phyloP scores from a whole-genome alignment of 2,329 filamentous ascomycete genomes.

The Aspergillus intermedius region DNA sequence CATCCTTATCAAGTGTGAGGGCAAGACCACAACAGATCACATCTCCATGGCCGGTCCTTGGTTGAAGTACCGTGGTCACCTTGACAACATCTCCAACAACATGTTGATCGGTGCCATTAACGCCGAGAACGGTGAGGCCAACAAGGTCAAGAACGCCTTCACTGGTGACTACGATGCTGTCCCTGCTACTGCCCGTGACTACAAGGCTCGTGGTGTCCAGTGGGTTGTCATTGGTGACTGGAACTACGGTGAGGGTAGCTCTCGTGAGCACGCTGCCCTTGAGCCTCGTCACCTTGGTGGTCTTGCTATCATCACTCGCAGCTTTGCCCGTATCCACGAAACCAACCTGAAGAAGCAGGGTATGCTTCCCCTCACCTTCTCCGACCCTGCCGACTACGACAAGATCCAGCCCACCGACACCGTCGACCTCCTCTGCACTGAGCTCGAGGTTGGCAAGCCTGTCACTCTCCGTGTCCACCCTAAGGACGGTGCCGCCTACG shows the following conservation, averaged over 20 bases:
- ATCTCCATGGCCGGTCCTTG: constrained; percentile 96
- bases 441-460: constrained; percentile 88
- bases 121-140: constrained; percentile 90
- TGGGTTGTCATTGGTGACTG: constrained; percentile 99
- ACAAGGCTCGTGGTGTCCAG: constrained; percentile 92
- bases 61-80: constrained; percentile 97
- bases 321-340: constrained; percentile 98
- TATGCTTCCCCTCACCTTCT: constrained; percentile 97
- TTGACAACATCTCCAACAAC: constrained; percentile 99
- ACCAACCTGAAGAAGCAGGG: constrained; percentile 99
- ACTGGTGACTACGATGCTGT: constrained; percentile 81
- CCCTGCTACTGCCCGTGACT: constrained; percentile 89
- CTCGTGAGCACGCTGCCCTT: constrained; percentile 95
- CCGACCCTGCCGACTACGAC: constrained; percentile 93
- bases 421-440: constrained; percentile 81
- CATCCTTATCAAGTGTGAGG: constrained; percentile 92
- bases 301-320: constrained; percentile 90
- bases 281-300: constrained; percentile 96
- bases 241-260: constrained; percentile 98
- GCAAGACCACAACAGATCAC: constrained; percentile 96
- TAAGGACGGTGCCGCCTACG: constrained; percentile 73
- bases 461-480: constrained; percentile 88
- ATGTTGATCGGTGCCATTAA: constrained; percentile 98
- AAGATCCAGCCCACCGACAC: constrained; percentile 90
- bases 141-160: constrained; percentile 91